Percentiles rank a stretch among this genome's conserved stretches.
These are phyloP conservation scores for Poa pratensis DNA, from an alignment of 176 grass and related monocot species.

Conservation along the genomic window DNA sequence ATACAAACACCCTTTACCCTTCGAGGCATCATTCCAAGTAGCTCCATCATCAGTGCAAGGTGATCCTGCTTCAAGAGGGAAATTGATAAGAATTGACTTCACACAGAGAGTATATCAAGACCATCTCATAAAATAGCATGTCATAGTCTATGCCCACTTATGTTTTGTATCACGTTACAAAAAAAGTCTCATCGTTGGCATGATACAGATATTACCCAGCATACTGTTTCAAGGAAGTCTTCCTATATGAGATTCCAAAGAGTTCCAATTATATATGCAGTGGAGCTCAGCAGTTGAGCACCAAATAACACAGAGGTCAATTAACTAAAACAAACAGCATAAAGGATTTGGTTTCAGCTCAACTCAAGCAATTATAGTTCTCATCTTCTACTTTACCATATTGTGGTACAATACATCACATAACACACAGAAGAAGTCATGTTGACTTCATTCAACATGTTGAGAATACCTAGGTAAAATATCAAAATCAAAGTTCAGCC, in stretches of 20 bases:
- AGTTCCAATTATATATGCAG: neutral
- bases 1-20: slow-evolving; percentile 58
- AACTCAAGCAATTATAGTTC: slow-evolving; percentile 3
- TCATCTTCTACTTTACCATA: slow-evolving; percentile 7
- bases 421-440: neutral
- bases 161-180: neutral
- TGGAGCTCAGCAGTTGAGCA: neutral
- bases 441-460: slow-evolving; percentile 25
- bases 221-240: slow-evolving; percentile 22
- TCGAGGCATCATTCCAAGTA: slow-evolving; percentile 98
- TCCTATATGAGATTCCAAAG: neutral
- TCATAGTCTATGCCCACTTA: slow-evolving; percentile 8
- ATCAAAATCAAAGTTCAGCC: slow-evolving; percentile 11
- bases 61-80: slow-evolving; percentile 72
- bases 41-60: slow-evolving; percentile 98
- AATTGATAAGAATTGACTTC: slow-evolving; percentile 41
- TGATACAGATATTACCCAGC: neutral
- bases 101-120: neutral
- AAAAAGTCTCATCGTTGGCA: neutral
- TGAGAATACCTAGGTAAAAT: slow-evolving; percentile 7
- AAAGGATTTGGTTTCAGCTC: slow-evolving; percentile 2
- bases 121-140: neutral
- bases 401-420: neutral
- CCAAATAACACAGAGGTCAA: slow-evolving; percentile 22
- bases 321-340: slow-evolving; percentile 13